Conservation (phyloP, 306 rosid species). For the Carpinus fangiana region DNA sequence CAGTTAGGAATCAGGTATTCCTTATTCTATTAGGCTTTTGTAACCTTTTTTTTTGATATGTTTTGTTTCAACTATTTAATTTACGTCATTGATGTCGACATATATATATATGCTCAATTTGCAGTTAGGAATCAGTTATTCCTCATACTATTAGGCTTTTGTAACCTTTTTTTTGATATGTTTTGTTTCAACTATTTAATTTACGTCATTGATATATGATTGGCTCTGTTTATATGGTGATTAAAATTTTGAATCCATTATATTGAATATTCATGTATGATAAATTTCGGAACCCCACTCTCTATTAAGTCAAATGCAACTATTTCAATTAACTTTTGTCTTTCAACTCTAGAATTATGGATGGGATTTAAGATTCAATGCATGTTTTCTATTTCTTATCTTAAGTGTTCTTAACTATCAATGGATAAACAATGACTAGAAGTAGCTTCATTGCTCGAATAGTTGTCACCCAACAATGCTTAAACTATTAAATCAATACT, state of each 20-base stretch:
- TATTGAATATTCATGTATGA: too few species aligned
- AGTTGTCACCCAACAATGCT: background rate
- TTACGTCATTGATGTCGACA: background rate
- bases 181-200: slow-evolving; percentile 1
- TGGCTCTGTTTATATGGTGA: too few species aligned
- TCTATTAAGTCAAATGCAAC: too few species aligned
- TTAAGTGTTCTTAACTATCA: background rate
- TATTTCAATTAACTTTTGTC: background rate
- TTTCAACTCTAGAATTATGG: background rate
- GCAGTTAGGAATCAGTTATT: slow-evolving; percentile 87
- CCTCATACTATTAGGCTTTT: background rate
- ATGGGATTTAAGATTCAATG: background rate
- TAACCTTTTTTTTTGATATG: background rate
- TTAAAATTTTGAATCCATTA: too few species aligned
- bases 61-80: slow-evolving; percentile 1
- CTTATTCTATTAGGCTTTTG: background rate
- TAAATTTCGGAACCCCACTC: too few species aligned
- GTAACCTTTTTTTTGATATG: background rate
- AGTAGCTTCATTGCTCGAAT: background rate
- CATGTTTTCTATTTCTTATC: too few species aligned
- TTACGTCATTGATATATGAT: background rate
- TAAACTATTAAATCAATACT: too few species aligned
- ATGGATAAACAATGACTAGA: background rate
- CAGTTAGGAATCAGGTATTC: slow-evolving; percentile 85
- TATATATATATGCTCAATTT: slow-evolving; percentile 61